These are phyloP conservation scores for Phymatotrichopsis omnivora DNA, from an alignment of 2,329 filamentous ascomycete species.

Conservation along the genomic window DNA sequence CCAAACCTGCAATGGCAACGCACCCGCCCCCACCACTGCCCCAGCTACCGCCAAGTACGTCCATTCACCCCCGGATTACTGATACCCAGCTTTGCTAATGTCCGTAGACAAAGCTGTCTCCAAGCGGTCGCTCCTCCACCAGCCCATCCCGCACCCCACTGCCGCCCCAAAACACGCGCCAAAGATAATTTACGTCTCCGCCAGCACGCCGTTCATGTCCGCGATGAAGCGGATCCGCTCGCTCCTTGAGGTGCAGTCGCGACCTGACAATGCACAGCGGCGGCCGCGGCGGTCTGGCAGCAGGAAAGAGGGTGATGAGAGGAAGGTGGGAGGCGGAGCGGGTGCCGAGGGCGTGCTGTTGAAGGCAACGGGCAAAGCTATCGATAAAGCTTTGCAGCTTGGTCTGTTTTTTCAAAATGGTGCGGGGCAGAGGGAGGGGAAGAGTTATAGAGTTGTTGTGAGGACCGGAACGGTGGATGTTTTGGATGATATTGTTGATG, in stretches of 20 bases:
- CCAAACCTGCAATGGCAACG: no score
- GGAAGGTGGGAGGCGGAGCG: constrained; percentile 21
- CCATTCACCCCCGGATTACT: no score
- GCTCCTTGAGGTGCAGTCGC: constrained; percentile 48
- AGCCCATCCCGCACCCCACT: constrained; percentile 15
- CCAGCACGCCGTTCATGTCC: constrained; percentile 57
- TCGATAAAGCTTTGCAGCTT: constrained; percentile 52
- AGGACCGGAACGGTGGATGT: constrained; percentile 54
- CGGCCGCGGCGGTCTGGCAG: constrained; percentile 30
- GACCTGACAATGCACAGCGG: constrained; percentile 37
- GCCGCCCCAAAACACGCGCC: constrained; percentile 16
- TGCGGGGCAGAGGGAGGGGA: no score
- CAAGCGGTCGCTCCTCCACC: constrained; percentile 25
- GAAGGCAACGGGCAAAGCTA: constrained; percentile 56
- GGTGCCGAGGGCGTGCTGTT: constrained; percentile 46
- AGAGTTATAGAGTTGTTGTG: constrained; percentile 49
- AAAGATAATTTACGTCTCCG: constrained; percentile 52
- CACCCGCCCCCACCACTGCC: no score
- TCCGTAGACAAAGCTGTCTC: constrained; percentile 11
- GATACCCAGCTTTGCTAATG: no score
- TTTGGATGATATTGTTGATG: constrained; percentile 54
- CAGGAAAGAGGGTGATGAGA: constrained; percentile 31
- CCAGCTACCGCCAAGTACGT: no score
- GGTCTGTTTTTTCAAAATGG: constrained; percentile 57
- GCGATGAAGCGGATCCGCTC: constrained; percentile 55